Evolutionary conservation across 2,329 filamentous ascomycete genomes (phyloP).

Genomic region (Botrytis elliptica): DNA sequence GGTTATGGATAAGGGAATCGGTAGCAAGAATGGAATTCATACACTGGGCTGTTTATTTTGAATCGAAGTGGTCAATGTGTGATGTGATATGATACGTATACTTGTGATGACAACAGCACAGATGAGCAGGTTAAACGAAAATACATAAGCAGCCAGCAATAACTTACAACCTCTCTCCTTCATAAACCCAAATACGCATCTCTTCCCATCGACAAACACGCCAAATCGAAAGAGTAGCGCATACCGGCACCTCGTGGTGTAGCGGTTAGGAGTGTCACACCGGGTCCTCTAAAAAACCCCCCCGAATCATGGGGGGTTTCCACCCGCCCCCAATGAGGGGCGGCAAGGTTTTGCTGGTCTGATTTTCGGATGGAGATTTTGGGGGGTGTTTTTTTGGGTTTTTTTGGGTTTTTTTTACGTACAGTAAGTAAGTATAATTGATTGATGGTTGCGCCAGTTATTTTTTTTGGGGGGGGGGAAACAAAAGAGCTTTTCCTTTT

Average conservation of each 20-base stretch:
- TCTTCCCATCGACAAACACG: neutral
- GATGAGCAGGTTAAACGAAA: neutral
- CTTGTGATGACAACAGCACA: neutral
- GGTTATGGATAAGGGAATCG: constrained; percentile 1
- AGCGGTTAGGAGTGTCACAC: neutral
- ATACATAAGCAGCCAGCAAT: neutral
- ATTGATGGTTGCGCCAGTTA: neutral
- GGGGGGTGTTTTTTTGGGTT: no score
- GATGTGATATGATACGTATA: neutral
- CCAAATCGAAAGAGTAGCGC: neutral
- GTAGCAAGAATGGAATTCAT: constrained; percentile 14
- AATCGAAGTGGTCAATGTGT: neutral
- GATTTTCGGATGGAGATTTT: neutral
- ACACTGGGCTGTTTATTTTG: neutral
- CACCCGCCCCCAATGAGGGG: neutral
- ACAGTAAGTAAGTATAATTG: no score
- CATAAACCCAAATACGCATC: neutral
- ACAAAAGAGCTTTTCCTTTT: no score
- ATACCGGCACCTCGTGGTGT: neutral
- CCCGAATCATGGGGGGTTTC: no score
- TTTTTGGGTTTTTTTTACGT: neutral
- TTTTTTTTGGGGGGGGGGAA: neutral
- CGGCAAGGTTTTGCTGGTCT: neutral
- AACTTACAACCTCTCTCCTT: no score
- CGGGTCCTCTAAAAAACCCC: neutral